Evolutionary conservation across 805 yeast species (phyloP).

Genomic region (Metschnikowia colocasiae): DNA sequence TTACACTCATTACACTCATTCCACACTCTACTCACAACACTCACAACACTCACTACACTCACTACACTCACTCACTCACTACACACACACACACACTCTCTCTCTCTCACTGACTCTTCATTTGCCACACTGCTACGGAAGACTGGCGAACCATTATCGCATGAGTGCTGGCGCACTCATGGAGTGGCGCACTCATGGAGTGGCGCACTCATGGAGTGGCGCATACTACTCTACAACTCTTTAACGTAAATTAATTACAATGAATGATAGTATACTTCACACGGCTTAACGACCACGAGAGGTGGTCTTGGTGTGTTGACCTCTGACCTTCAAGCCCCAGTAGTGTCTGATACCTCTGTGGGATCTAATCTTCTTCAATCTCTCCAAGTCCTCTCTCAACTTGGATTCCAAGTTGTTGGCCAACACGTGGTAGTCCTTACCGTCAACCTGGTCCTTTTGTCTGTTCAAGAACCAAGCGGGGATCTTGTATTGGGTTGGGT

Average conservation of each 20-base stretch:
- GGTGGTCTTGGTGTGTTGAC: conserved; percentile 99
- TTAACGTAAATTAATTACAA: conserved; percentile 22
- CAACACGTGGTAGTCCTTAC: conserved; percentile 98
- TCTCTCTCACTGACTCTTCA: no score
- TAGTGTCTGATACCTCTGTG: conserved; percentile 99
- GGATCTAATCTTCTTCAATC: conserved; percentile 99
- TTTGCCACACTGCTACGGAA: no score
- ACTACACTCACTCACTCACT: no score
- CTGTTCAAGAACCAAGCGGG: conserved; percentile 98
- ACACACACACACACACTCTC: no score
- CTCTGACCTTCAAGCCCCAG: conserved; percentile 99
- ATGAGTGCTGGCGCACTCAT: no score
- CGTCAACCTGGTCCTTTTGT: conserved; percentile 97
- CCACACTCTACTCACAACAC: no score
- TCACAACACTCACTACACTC: no score
- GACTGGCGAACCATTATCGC: no score
- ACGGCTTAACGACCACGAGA: conserved; percentile 75
- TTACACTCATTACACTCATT: no score
- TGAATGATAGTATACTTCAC: conserved; percentile 9
- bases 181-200: no score
- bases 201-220: no score
- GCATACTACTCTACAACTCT: not conserved
- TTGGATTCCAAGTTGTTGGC: conserved; percentile 99
- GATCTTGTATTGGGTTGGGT: conserved; percentile 98
- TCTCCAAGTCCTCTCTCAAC: conserved; percentile 99